These are phyloP conservation scores for Debaryomyces fabryi DNA, from an alignment of 1,139 yeast genomes.

Conservation along the genomic window DNA sequence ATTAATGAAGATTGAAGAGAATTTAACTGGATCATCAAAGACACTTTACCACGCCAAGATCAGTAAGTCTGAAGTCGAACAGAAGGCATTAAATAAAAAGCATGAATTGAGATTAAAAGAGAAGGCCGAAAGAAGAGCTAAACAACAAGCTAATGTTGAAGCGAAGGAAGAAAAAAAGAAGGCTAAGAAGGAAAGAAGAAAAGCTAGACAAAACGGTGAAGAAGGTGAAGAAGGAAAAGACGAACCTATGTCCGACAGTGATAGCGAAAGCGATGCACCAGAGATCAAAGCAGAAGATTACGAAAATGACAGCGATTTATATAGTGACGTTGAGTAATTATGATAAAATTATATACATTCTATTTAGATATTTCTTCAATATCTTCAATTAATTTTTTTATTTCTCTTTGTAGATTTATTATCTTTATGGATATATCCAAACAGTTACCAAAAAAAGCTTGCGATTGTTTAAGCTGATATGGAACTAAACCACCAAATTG, in stretches of 20 bases:
- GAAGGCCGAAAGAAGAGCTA: slow-evolving; percentile 72
- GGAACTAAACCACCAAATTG: slow-evolving; percentile 59
- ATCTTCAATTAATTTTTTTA: slow-evolving; percentile 21
- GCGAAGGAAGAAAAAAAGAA: slow-evolving; percentile 75
- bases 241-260: slow-evolving; percentile 16
- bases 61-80: slow-evolving; percentile 63
- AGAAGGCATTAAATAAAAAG: slow-evolving; percentile 61
- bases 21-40: slow-evolving; percentile 73
- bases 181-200: slow-evolving; percentile 72
- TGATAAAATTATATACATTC: slow-evolving; percentile 4
- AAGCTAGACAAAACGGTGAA: slow-evolving; percentile 54
- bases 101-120: slow-evolving; percentile 65
- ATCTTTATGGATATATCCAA: slow-evolving; percentile 31
- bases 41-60: slow-evolving; percentile 79
- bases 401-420: slow-evolving; percentile 27
- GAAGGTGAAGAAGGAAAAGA: slow-evolving; percentile 24
- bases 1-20: slow-evolving; percentile 88
- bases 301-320: slow-evolving; percentile 52
- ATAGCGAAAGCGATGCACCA: slow-evolving; percentile 28
- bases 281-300: slow-evolving; percentile 48
- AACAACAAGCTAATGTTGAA: slow-evolving; percentile 78
- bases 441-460: slow-evolving; percentile 35
- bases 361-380: slow-evolving; percentile 16
- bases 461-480: slow-evolving; percentile 41
- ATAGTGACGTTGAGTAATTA: slow-evolving; percentile 41